phyloP scores from a whole-genome alignment of 2,329 filamentous ascomycete species.

The Neodidymelliopsis sp. region DNA sequence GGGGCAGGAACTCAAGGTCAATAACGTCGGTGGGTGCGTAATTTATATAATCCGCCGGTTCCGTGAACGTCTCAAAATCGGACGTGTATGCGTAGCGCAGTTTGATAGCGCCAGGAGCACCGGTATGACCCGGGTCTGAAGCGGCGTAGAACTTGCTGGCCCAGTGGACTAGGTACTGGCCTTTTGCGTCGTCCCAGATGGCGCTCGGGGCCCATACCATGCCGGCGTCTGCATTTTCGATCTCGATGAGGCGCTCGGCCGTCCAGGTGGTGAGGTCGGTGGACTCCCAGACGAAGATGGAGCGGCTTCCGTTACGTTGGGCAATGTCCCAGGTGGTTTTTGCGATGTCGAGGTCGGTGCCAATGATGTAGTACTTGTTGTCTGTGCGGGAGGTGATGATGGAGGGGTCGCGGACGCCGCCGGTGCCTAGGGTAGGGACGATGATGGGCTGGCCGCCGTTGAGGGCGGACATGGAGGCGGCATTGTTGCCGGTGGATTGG shows the following conservation, averaged over 20 bases:
- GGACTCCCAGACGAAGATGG: constrained; percentile 65
- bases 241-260: constrained; percentile 57
- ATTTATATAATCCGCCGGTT: constrained; percentile 61
- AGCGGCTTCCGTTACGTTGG: constrained; percentile 59
- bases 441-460: constrained; percentile 60
- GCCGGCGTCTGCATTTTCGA: constrained; percentile 62
- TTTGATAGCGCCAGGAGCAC: constrained; percentile 50
- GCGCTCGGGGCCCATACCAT: constrained; percentile 68
- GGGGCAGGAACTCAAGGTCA: constrained; percentile 64
- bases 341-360: constrained; percentile 62
- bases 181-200: constrained; percentile 59
- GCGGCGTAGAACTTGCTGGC: constrained; percentile 56
- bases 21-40: constrained; percentile 59
- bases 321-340: constrained; percentile 62
- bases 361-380: constrained; percentile 64
- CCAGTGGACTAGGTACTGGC: constrained; percentile 60
- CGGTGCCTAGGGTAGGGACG: constrained; percentile 59
- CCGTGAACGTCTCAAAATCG: constrained; percentile 62
- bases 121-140: constrained; percentile 59
- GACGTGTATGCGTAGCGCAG: constrained; percentile 64
- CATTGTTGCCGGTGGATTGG: constrained; percentile 61
- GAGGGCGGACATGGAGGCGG: constrained; percentile 57
- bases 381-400: constrained; percentile 57
- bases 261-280: constrained; percentile 61
- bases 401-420: constrained; percentile 61